Evolutionary conservation across 2,329 filamentous ascomycete species (phyloP).

Genomic region (Pseudogymnoascus verrucosus): DNA sequence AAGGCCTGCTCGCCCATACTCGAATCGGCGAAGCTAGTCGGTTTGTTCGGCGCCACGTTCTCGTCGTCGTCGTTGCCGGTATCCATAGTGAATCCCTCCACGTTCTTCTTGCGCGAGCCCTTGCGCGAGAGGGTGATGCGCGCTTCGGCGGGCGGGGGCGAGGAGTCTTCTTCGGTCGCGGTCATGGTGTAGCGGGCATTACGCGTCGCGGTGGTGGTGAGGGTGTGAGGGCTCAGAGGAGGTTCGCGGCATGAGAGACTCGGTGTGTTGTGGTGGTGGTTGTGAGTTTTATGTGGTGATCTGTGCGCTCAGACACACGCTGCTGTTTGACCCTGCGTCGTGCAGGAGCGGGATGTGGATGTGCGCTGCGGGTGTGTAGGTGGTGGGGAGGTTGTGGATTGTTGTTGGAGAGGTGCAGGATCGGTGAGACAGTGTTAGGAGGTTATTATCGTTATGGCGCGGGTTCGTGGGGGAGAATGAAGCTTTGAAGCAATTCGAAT

Average conservation of each 20-base stretch:
- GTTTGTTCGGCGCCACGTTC: neutral
- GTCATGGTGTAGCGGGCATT: neutral
- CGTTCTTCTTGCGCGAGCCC: neutral
- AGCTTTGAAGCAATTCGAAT: neutral
- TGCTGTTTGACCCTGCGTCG: slow-evolving; percentile 4
- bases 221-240: neutral
- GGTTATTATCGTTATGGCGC: neutral
- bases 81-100: neutral
- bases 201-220: neutral
- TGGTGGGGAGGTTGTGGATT: neutral
- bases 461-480: neutral
- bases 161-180: slow-evolving; percentile 2
- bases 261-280: neutral
- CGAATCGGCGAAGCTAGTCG: neutral
- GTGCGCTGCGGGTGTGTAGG: neutral
- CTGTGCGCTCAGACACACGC: slow-evolving; percentile 1
- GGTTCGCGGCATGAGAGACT: neutral
- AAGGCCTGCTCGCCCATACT: neutral
- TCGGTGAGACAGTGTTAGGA: neutral
- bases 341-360: neutral
- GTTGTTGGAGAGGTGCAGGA: neutral
- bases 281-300: neutral
- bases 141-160: neutral
- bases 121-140: slow-evolving; percentile 7
- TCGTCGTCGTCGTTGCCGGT: neutral